Evolutionary conservation across 306 rosid species (phyloP).

Genomic region (Lathyrus aphaca): DNA sequence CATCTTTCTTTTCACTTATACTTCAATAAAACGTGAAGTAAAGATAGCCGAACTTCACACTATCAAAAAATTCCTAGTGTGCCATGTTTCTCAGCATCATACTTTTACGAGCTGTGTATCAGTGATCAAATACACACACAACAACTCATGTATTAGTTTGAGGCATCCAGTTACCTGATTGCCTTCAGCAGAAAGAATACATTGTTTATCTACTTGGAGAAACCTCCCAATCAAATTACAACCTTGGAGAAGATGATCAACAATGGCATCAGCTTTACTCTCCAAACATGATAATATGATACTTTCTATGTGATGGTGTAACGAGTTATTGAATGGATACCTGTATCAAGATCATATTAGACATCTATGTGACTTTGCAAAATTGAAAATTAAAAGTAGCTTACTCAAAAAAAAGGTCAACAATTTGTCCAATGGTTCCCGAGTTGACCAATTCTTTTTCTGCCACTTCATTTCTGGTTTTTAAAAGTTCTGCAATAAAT

Average conservation of each 20-base stretch:
- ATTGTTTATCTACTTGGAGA: constrained; percentile 72
- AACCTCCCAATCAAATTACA: constrained; percentile 83
- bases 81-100: constrained; percentile 17
- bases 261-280: constrained; percentile 70
- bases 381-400: constrained; percentile 37
- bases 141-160: constrained; percentile 31
- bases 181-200: constrained; percentile 58
- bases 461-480: constrained; percentile 74
- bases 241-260: constrained; percentile 81
- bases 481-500: constrained; percentile 84
- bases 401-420: constrained; percentile 97
- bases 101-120: not conserved
- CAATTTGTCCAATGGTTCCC: constrained; percentile 76
- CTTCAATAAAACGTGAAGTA: constrained; percentile 16
- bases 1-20: constrained; percentile 21
- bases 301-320: constrained; percentile 92
- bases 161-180: constrained; percentile 59
- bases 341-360: constrained; percentile 51
- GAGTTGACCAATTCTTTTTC: constrained; percentile 84
- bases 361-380: constrained; percentile 26
- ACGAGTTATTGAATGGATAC: constrained; percentile 81
- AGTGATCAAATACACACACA: constrained; percentile 18
- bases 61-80: not conserved
- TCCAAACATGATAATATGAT: constrained; percentile 81
- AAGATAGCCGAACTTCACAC: constrained; percentile 13